These are phyloP conservation scores for Phytophthora pistaciae DNA, from an alignment of 352 stramenopile genomes.

Conservation along the genomic window DNA sequence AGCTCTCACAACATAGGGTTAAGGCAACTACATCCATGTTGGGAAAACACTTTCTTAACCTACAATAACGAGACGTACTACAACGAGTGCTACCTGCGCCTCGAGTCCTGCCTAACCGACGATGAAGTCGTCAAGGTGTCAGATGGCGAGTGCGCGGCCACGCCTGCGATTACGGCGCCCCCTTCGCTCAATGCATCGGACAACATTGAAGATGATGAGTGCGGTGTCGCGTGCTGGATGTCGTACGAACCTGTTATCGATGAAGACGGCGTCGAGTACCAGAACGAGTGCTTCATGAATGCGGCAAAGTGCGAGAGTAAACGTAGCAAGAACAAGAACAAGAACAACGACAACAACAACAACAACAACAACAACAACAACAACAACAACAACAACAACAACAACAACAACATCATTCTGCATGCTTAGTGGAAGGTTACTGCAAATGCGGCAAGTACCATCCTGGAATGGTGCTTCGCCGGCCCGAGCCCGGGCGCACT, in stretches of 20 bases:
- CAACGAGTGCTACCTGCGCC: constrained; percentile 40
- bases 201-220: constrained; percentile 1
- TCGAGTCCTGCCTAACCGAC: constrained; percentile 40
- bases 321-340: too few relatives aligned
- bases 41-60: too few relatives aligned
- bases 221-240: constrained; percentile 14
- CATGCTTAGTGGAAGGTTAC: too few relatives aligned
- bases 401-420: too few relatives aligned
- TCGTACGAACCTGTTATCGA: constrained; percentile 40
- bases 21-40: too few relatives aligned
- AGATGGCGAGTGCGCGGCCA: constrained; percentile 34
- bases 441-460: too few relatives aligned
- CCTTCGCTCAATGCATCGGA: constrained; percentile 1
- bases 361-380: too few relatives aligned
- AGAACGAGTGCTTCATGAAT: constrained; percentile 46
- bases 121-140: constrained; percentile 20
- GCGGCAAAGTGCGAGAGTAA: constrained; percentile 42
- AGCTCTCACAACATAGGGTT: too few relatives aligned
- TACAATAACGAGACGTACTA: constrained; percentile 55
- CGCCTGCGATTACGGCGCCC: constrained; percentile 13
- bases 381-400: too few relatives aligned
- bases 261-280: constrained; percentile 43
- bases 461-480: too few relatives aligned
- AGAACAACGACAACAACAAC: too few relatives aligned
- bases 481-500: too few relatives aligned